These are phyloP conservation scores for Passalora sequoiae DNA, from an alignment of 2,329 filamentous ascomycete species.

Conservation along the genomic window DNA sequence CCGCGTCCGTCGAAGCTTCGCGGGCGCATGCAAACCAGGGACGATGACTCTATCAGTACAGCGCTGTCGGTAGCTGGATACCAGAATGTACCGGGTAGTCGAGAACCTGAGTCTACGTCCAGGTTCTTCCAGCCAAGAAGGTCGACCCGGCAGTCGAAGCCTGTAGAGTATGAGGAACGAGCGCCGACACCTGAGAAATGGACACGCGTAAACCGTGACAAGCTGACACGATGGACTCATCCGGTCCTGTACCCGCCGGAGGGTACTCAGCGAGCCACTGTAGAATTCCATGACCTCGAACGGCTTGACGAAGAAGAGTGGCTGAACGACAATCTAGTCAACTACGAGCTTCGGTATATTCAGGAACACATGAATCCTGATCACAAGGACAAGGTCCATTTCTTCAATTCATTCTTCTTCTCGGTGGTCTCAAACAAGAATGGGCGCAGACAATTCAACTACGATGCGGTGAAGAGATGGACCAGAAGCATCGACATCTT, in stretches of 20 bases:
- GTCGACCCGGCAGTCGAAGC: slow-evolving; percentile 19
- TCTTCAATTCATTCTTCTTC: slow-evolving; percentile 93
- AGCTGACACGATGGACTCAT: slow-evolving; percentile 26
- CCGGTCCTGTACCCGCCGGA: slow-evolving; percentile 60
- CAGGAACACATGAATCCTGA: slow-evolving; percentile 29
- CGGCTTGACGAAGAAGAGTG: slow-evolving; percentile 79
- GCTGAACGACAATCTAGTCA: slow-evolving; percentile 87
- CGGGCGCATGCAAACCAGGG: slow-evolving; percentile 6
- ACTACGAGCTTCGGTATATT: slow-evolving; percentile 67
- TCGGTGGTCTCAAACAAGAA: slow-evolving; percentile 60
- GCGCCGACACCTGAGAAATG: slow-evolving; percentile 21
- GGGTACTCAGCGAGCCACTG: slow-evolving; percentile 54
- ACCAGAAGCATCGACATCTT: slow-evolving; percentile 76
- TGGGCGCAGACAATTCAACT: slow-evolving; percentile 62
- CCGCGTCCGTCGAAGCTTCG: not conserved
- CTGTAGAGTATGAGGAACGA: slow-evolving; percentile 6
- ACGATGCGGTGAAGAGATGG: slow-evolving; percentile 80
- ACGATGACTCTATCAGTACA: not conserved
- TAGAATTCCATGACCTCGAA: slow-evolving; percentile 67
- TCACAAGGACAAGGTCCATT: slow-evolving; percentile 60
- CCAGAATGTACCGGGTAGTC: not conserved
- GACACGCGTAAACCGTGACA: slow-evolving; percentile 23
- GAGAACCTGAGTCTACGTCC: slow-evolving; percentile 1
- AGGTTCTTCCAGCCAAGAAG: slow-evolving; percentile 11
- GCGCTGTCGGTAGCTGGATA: not conserved